Percentiles rank a stretch among this genome's conserved stretches.
Conservation (phyloP, 768 basidiomycete species). For the Mycena olivaceomarginata region DNA sequence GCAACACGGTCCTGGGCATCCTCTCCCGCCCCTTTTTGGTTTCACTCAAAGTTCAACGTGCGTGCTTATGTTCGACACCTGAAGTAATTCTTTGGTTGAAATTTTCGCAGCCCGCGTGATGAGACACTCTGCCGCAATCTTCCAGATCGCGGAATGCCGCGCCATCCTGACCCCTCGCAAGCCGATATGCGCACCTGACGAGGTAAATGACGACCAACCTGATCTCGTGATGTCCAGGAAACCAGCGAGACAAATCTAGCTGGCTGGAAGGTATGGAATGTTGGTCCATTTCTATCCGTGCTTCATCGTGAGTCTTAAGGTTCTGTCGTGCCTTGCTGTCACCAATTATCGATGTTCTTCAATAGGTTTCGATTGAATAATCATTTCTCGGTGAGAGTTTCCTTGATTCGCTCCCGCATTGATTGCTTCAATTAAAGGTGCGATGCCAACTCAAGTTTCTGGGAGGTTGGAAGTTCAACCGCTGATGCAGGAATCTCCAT, state of each 20-base stretch:
- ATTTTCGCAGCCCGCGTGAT: too few relatives aligned
- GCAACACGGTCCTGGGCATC: too few relatives aligned
- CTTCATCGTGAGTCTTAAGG: neutral
- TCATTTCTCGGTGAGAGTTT: neutral
- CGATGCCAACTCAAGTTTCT: neutral
- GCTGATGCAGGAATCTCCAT: neutral
- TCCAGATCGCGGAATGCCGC: neutral
- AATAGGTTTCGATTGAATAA: neutral
- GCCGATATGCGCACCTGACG: neutral
- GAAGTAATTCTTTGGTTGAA: too few relatives aligned
- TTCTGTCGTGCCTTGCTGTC: neutral
- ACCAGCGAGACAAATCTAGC: constrained; percentile 13
- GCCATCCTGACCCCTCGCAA: neutral
- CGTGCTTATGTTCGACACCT: too few relatives aligned
- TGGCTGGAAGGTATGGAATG: constrained; percentile 2
- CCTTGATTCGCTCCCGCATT: neutral
- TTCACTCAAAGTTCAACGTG: too few relatives aligned
- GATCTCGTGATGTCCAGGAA: constrained; percentile 1
- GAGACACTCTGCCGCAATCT: neutral
- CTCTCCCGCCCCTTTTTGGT: too few relatives aligned
- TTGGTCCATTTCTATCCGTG: neutral
- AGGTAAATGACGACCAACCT: neutral
- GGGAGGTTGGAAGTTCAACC: neutral
- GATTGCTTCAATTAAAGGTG: too few relatives aligned
- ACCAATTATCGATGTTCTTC: too few relatives aligned